Evolutionary conservation across 768 basidiomycete species (phyloP).

Genomic region (Leccinum obscurum): DNA sequence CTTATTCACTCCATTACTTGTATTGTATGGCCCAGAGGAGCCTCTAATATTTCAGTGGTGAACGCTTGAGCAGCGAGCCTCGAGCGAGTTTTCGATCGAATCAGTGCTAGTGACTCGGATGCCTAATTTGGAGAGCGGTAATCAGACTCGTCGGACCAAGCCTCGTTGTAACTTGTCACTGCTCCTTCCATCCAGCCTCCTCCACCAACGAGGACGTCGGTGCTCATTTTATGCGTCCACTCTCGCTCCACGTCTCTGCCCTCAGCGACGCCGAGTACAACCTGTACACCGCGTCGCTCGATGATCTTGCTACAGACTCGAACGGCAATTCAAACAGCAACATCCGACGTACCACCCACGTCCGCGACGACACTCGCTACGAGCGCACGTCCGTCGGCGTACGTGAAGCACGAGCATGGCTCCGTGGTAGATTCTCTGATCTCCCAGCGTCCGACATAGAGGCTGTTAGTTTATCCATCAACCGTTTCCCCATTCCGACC

Average conservation of each 20-base stretch:
- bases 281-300: constrained; percentile 61
- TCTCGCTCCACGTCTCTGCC: constrained; percentile 72
- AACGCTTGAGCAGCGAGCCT: too few relatives aligned
- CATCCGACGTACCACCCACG: neutral
- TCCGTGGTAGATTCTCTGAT: constrained; percentile 65
- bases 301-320: constrained; percentile 46
- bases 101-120: too few relatives aligned
- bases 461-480: constrained; percentile 41
- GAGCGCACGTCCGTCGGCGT: constrained; percentile 54
- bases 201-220: constrained; percentile 4
- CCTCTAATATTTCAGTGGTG: too few relatives aligned
- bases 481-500: neutral
- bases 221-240: constrained; percentile 50
- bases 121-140: too few relatives aligned
- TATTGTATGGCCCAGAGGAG: too few relatives aligned
- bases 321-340: constrained; percentile 16
- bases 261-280: constrained; percentile 73
- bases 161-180: neutral
- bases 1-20: too few relatives aligned
- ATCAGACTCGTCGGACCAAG: neutral
- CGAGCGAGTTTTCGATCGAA: too few relatives aligned
- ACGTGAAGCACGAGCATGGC: constrained; percentile 74
- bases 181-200: neutral
- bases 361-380: constrained; percentile 49
- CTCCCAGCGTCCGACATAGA: constrained; percentile 57